Evolutionary conservation across 1,284 basidiomycete species (phyloP), one percentile per base, ranked within the genome.

Genomic region (Exsudoporus floridanus): DNA sequence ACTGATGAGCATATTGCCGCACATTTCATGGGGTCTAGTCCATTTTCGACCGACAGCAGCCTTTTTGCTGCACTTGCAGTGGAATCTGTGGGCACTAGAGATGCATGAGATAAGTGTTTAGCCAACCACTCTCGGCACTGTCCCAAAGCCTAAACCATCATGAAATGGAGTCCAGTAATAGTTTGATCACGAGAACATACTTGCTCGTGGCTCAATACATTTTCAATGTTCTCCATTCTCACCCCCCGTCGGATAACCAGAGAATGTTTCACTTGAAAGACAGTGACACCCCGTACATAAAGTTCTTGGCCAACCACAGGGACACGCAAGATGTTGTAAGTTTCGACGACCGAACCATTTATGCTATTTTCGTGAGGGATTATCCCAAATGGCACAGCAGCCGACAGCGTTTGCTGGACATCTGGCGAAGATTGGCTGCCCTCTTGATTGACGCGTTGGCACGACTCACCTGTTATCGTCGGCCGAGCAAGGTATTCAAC

Each of bases 331-430:
- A 73, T 61, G 62, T 90, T 83, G 58, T 88, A 89, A 4, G 87
- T 86, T 66, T 91, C 88, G 16, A 81, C 70, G 8, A 91, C 88
- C n/a, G 73, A 73, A 10, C 88, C 88, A 59, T 83, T 86, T 33
- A 82, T 86, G 23, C 82, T 82, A 61, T 91, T 91, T 69, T 91
- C 89, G 65, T 87, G 84, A 14, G 88, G 89, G 19, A 90, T 73
- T 10, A 91, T 74, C 19, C 77, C 87, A 43, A 82, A 65, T 52
- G 64, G 75, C 53, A 66, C 68, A 30, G 66, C 65, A 28, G 62
- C 43, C 4, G 75, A 73, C 21, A 90, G 66, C 9, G 77, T 69
- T 39, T 75, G 62, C 53, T 84, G 83, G 21, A 84, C 80, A 57
- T 79, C 88, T 90, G 44, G 19, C 31, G 5, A 58, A 23, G 21